phyloP scores from a whole-genome alignment of 352 stramenopile species.

The Globisporangium solare region DNA sequence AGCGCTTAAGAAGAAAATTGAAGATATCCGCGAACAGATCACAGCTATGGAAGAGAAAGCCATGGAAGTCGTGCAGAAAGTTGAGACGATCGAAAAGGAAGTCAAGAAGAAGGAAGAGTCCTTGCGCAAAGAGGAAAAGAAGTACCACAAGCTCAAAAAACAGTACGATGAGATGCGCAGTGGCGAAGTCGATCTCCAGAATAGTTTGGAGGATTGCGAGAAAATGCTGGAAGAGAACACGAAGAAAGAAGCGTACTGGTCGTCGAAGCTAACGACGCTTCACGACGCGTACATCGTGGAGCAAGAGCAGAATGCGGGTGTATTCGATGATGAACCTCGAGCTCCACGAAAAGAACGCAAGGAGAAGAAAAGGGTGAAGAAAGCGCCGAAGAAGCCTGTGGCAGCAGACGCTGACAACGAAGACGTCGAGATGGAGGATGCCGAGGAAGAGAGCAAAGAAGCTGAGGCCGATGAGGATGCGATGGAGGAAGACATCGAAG shows the following conservation, averaged over 20 bases:
- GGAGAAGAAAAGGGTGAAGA: slow-evolving; percentile 17
- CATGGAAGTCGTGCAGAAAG: slow-evolving; percentile 86
- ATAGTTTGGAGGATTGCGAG: slow-evolving; percentile 90
- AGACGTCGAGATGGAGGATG: slow-evolving; percentile 32
- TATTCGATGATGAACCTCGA: slow-evolving; percentile 60
- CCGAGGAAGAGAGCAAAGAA: slow-evolving; percentile 27
- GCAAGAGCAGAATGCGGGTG: slow-evolving; percentile 67
- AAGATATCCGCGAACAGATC: slow-evolving; percentile 86
- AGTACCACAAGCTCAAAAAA: slow-evolving; percentile 87
- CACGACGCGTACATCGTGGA: slow-evolving; percentile 54
- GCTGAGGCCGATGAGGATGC: slow-evolving; percentile 21
- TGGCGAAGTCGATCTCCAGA: slow-evolving; percentile 91
- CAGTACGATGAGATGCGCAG: slow-evolving; percentile 88
- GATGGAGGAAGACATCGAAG: slow-evolving; percentile 18
- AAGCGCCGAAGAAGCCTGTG: slow-evolving; percentile 16
- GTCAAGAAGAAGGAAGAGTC: slow-evolving; percentile 85
- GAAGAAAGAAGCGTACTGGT: slow-evolving; percentile 88
- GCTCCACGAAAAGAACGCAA: slow-evolving; percentile 32
- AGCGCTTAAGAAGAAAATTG: slow-evolving; percentile 64
- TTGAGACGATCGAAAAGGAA: slow-evolving; percentile 88
- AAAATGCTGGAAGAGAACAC: slow-evolving; percentile 91
- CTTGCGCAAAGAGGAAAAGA: slow-evolving; percentile 65
- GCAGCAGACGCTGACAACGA: slow-evolving; percentile 26
- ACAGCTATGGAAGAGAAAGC: slow-evolving; percentile 92
- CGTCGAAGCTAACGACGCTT: slow-evolving; percentile 65